Base-by-base conservation (phyloP, 164 flowering plant genomes). In the Liriodendron chinense region DNA sequence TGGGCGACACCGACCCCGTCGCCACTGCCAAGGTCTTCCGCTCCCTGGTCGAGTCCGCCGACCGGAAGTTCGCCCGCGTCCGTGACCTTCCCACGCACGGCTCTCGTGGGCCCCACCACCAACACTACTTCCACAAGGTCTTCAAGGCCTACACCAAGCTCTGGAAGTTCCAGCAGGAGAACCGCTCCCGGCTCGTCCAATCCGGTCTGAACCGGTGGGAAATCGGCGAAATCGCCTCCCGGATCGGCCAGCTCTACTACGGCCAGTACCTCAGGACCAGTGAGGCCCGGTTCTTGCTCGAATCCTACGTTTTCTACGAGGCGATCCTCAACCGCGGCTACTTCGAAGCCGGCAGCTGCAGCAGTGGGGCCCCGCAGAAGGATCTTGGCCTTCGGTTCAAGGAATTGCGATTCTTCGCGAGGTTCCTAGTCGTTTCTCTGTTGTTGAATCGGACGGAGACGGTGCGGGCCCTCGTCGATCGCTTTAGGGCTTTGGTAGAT, bases 151-250 rank as follows among this genome's bases (percentile, higher is more conserved):
- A 96, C 86, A 92, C 85, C 82, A 70, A 84, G 73, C 85, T 96
- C 6, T 96, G 99, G 99, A 91, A 89, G 86, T 94, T 77, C 77
- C 99, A 96, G 87, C 99, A 91, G 80, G 88, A 88, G 86, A 79
- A 92, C 75, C 84, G 99, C 71, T 28, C 78, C 22, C 83, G 75
- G 77, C 89, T 96, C 20, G 89, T 91, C 14, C 89, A 81, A 68
- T 76, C 92, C 34, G 99, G 99, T 4, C 83, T 96, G 16, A 88
- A 91, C 80, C 86, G 99, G 34, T 91, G 95, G 95, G 98, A 96
- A 65, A 96, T 96, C 73, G 99, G 99, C 12, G 99, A 96, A 86
- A 94, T 96, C 87, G 99, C 99, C 12, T 90, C 95, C 66, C 87
- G 99, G 77, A 96, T 96, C 82, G 99, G 96, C 23, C 99, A 96